These are phyloP conservation scores for Apocynum venetum DNA, from an alignment of 257 asterid species.

Conservation along the genomic window DNA sequence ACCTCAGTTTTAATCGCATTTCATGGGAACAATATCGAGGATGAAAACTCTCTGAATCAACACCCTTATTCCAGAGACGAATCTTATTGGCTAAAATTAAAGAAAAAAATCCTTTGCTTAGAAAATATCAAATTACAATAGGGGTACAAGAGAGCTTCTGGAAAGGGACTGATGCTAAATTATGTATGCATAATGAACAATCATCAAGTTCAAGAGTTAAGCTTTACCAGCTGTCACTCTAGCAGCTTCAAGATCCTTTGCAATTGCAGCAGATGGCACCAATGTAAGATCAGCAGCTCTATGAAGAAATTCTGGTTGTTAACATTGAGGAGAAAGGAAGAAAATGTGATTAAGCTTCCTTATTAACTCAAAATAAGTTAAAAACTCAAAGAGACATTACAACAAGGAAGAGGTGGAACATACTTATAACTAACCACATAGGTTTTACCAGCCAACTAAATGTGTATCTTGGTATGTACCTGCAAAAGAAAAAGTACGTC, in stretches of 20 bases:
- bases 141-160: neutral
- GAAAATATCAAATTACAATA: neutral
- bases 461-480: slow-evolving; percentile 94
- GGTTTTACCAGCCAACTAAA: slow-evolving; percentile 95
- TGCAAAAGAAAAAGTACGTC: slow-evolving; percentile 37
- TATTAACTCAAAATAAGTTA: neutral
- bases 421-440: slow-evolving; percentile 91
- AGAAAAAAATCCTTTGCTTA: neutral
- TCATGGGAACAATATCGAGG: slow-evolving; percentile 63
- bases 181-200: neutral
- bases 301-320: slow-evolving; percentile 73
- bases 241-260: slow-evolving; percentile 80
- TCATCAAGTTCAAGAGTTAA: slow-evolving; percentile 1
- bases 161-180: neutral
- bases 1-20: slow-evolving; percentile 80
- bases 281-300: slow-evolving; percentile 95
- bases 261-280: slow-evolving; percentile 94
- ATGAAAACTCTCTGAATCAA: slow-evolving; percentile 88
- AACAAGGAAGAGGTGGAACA: slow-evolving; percentile 21
- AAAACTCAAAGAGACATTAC: neutral
- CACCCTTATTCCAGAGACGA: slow-evolving; percentile 98
- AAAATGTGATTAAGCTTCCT: neutral
- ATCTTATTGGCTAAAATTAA: slow-evolving; percentile 54
- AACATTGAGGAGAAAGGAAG: neutral
- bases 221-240: slow-evolving; percentile 71